A percentile compares a stretch with the other conserved stretches of the same genome.
Evolutionary conservation across 768 basidiomycete genomes (phyloP).

Genomic region (Gloeopeniophorella convolvens): DNA sequence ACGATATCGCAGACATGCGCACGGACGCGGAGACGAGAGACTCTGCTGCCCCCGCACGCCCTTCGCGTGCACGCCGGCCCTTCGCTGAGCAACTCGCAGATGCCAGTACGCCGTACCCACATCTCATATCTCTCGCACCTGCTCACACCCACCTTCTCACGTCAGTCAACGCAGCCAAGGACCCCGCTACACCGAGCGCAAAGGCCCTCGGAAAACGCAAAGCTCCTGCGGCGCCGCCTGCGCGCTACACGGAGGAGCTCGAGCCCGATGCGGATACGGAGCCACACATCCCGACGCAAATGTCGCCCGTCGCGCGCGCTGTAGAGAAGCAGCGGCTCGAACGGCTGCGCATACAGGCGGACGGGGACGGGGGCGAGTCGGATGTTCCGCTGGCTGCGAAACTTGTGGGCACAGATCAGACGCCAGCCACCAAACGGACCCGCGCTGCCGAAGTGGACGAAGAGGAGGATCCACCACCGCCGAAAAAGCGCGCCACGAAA

Average conservation of each 20-base stretch:
- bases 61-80: neutral
- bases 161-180: neutral
- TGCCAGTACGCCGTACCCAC: neutral
- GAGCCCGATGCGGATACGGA: too few species aligned
- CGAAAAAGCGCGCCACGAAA: neutral
- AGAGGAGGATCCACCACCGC: too few species aligned
- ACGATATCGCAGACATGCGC: too few species aligned
- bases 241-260: neutral
- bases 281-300: too few species aligned
- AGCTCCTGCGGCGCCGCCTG: neutral
- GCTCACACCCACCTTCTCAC: neutral
- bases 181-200: neutral
- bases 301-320: too few species aligned
- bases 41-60: neutral
- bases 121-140: neutral
- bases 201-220: neutral
- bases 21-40: neutral
- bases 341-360: too few species aligned
- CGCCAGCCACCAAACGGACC: too few species aligned
- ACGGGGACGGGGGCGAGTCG: too few species aligned
- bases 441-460: too few species aligned
- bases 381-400: too few species aligned
- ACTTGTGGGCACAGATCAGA: too few species aligned
- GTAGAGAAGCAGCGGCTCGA: too few species aligned
- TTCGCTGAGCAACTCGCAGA: conserved; percentile 5